Evolutionary conservation across 495 filamentous ascomycete genomes (phyloP).

Genomic region (Xylaria curta): DNA sequence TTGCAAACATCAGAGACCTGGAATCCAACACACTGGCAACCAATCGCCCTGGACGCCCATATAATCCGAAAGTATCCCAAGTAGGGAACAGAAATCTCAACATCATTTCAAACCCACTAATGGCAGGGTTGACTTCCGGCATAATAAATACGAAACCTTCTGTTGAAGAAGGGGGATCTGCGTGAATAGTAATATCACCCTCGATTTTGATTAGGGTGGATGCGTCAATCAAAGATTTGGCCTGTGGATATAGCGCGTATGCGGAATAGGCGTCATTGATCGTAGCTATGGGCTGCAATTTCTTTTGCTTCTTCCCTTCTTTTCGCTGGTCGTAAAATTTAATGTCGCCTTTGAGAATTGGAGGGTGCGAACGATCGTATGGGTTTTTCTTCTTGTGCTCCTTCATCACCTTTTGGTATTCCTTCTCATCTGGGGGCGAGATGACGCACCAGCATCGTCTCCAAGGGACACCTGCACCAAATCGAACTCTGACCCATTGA

Average conservation of each 20-base stretch:
- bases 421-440: constrained; percentile 89
- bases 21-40: constrained; percentile 85
- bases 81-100: constrained; percentile 93
- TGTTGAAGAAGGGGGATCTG: constrained; percentile 69
- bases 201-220: constrained; percentile 96
- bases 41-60: constrained; percentile 86
- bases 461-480: constrained; percentile 97
- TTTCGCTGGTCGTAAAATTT: constrained; percentile 86
- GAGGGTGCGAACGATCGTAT: constrained; percentile 71
- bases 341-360: constrained; percentile 80
- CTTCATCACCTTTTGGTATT: constrained; percentile 81
- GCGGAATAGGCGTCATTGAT: constrained; percentile 90
- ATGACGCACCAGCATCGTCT: constrained; percentile 96
- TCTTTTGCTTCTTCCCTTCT: constrained; percentile 85
- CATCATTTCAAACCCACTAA: constrained; percentile 95
- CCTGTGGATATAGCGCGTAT: constrained; percentile 95
- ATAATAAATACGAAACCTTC: constrained; percentile 98
- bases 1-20: constrained; percentile 96
- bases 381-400: constrained; percentile 82
- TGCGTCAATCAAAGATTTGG: constrained; percentile 89
- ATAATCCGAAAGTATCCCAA: constrained; percentile 91
- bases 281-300: constrained; percentile 85
- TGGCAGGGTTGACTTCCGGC: constrained; percentile 90
- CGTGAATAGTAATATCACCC: constrained; percentile 85
- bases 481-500: constrained; percentile 95